Percentiles rank a stretch among this genome's conserved stretches.
Conservation (phyloP, 306 rosid genomes). For the Mimosa bimucronata region DNA sequence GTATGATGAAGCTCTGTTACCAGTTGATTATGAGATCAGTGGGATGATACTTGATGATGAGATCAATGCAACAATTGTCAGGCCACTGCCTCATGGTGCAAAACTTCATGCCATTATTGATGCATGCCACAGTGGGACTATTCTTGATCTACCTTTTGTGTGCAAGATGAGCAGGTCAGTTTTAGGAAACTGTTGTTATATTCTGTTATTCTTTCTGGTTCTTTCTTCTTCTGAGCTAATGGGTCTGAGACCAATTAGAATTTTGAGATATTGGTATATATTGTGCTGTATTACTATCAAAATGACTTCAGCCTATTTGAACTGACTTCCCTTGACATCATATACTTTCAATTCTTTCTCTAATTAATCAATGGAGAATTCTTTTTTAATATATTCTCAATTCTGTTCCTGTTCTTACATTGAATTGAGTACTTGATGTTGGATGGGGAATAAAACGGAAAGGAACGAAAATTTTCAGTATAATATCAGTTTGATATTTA, state of each 20-base stretch:
- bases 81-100: constrained; percentile 61
- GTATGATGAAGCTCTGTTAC: constrained; percentile 64
- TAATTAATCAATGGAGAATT: too few species aligned
- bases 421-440: neutral
- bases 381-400: too few species aligned
- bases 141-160: constrained; percentile 62
- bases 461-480: neutral
- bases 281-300: too few species aligned
- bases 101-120: constrained; percentile 70
- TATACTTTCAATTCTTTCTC: too few species aligned
- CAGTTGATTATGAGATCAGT: constrained; percentile 53
- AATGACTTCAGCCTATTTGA: too few species aligned
- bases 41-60: constrained; percentile 70
- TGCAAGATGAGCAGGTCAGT: constrained; percentile 60
- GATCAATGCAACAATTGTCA: constrained; percentile 61
- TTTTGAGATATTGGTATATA: too few species aligned
- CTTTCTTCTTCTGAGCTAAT: too few species aligned
- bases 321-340: too few species aligned
- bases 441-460: neutral
- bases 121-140: constrained; percentile 64
- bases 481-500: neutral
- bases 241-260: too few species aligned
- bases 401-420: neutral
- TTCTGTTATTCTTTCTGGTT: too few species aligned
- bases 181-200: neutral